Evolutionary conservation across 2,329 filamentous ascomycete species (phyloP).

Genomic region (Davidsoniella eucalypti): DNA sequence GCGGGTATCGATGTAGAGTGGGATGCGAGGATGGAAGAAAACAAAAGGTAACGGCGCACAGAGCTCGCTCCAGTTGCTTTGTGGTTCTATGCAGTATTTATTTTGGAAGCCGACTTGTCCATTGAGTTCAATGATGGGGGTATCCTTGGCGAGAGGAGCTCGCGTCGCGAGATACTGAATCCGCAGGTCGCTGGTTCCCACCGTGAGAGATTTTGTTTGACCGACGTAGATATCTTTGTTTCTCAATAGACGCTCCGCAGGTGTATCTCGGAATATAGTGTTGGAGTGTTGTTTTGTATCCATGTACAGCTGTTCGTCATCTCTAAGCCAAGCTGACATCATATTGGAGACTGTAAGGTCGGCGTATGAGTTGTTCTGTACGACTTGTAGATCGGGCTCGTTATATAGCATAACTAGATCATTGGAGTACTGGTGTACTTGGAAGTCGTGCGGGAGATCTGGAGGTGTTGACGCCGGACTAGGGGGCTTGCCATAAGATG

Average conservation of each 20-base stretch:
- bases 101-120: conserved; percentile 59
- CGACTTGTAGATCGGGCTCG: conserved; percentile 36
- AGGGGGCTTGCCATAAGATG: conserved; percentile 45
- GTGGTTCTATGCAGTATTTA: conserved; percentile 49
- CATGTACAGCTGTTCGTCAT: conserved; percentile 49
- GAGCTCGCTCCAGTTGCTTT: conserved; percentile 52
- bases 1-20: conserved; percentile 84
- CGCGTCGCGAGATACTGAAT: conserved; percentile 50
- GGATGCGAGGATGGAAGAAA: conserved; percentile 75
- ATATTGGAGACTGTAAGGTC: conserved; percentile 59
- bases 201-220: conserved; percentile 31
- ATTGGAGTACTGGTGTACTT: conserved; percentile 52
- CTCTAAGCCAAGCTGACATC: conserved; percentile 62
- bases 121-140: conserved; percentile 54
- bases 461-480: conserved; percentile 67
- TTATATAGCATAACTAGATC: conserved; percentile 64
- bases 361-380: conserved; percentile 61
- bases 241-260: conserved; percentile 26
- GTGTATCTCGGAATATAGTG: conserved; percentile 51
- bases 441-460: conserved; percentile 44
- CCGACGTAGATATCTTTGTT: conserved; percentile 32
- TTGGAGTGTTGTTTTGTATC: conserved; percentile 48
- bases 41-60: conserved; percentile 55
- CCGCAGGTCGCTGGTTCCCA: conserved; percentile 35
- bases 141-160: conserved; percentile 36